Percentiles rank a stretch among this genome's conserved stretches.
Evolutionary conservation across 225 moss, liverwort and hornwort species (phyloP).

Genomic region (Bryoerythrophyllum caledonicum): DNA sequence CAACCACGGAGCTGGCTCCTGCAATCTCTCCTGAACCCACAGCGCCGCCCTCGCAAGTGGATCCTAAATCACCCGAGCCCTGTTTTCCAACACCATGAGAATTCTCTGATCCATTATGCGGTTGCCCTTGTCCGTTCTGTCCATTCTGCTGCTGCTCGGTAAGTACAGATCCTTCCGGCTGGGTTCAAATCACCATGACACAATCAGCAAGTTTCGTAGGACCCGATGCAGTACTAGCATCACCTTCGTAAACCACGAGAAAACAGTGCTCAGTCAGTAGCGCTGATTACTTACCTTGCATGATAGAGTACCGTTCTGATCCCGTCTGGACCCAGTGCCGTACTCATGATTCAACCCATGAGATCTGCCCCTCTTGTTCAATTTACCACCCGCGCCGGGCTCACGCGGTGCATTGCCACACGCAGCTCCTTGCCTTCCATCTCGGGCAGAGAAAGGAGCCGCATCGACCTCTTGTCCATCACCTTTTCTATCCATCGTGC

Average conservation of each 20-base stretch:
- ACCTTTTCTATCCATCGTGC: constrained; percentile 38
- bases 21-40: constrained; percentile 45
- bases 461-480: constrained; percentile 23
- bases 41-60: constrained; percentile 50
- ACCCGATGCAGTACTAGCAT: background rate
- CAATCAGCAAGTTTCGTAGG: background rate
- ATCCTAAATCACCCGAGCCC: constrained; percentile 50
- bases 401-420: constrained; percentile 37
- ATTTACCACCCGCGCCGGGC: constrained; percentile 38
- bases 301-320: constrained; percentile 1
- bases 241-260: too few species aligned
- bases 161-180: constrained; percentile 68
- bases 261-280: too few species aligned
- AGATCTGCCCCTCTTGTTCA: constrained; percentile 81
- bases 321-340: constrained; percentile 32
- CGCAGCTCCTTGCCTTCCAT: constrained; percentile 54
- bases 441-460: constrained; percentile 35
- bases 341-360: constrained; percentile 54
- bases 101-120: constrained; percentile 57
- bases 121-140: constrained; percentile 51
- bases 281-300: too few species aligned
- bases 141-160: constrained; percentile 89
- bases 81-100: constrained; percentile 49
- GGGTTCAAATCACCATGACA: constrained; percentile 40
- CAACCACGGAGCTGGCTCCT: constrained; percentile 15